A percentile compares a stretch with the other conserved stretches of the same genome.
These are phyloP conservation scores for Aegilops longissima DNA, from an alignment of 176 grass and related monocot species.

Conservation along the genomic window DNA sequence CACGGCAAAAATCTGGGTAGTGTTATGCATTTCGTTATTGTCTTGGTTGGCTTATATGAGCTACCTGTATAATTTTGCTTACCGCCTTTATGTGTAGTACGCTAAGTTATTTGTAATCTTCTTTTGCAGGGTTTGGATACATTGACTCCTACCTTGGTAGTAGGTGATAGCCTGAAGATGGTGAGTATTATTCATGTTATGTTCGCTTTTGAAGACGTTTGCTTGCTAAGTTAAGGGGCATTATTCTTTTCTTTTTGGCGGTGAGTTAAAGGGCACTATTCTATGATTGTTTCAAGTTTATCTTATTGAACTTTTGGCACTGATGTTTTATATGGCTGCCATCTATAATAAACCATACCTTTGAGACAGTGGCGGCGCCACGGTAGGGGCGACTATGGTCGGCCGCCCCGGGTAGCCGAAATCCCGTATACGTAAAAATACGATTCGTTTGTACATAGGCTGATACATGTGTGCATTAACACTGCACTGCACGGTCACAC, in stretches of 20 bases:
- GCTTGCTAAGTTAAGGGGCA: neutral
- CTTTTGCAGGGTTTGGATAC: constrained; percentile 80
- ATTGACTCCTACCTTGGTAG: constrained; percentile 49
- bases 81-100: neutral
- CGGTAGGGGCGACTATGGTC: too few relatives aligned
- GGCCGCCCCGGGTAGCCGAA: too few relatives aligned
- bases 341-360: neutral
- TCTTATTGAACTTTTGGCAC: neutral
- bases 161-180: constrained; percentile 66
- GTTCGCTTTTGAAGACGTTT: neutral
- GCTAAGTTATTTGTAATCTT: constrained; percentile 22
- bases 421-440: too few relatives aligned
- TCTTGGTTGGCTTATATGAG: neutral
- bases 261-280: neutral
- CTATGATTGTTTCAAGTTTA: neutral
- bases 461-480: too few relatives aligned
- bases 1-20: neutral
- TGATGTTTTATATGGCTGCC: neutral
- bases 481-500: too few relatives aligned
- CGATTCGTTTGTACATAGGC: too few relatives aligned
- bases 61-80: neutral
- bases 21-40: neutral
- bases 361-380: neutral
- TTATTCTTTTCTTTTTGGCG: neutral
- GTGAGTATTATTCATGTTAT: constrained; percentile 31